Conservation (phyloP, 306 rosid species). For the Clitoria ternatea region DNA sequence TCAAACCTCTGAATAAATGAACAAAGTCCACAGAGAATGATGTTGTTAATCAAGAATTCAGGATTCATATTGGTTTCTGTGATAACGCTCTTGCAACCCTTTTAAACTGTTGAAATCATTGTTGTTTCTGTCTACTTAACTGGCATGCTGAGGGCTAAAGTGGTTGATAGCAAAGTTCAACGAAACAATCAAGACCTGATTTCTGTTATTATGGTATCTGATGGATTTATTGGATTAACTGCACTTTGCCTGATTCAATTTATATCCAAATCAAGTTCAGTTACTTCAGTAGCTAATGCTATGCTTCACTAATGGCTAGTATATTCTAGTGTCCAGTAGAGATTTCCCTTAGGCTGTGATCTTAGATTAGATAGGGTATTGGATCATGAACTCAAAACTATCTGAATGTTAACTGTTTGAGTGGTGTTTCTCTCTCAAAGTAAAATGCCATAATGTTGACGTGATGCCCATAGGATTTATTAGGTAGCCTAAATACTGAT, state of each 20-base stretch:
- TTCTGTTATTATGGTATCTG: not conserved
- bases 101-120: not conserved
- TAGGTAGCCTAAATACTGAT: not conserved
- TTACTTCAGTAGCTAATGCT: not conserved
- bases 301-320: not conserved
- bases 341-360: not conserved
- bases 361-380: not conserved
- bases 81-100: not conserved
- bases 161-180: not conserved
- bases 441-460: constrained; percentile 6
- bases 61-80: not conserved
- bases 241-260: not conserved
- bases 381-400: not conserved
- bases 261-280: not conserved
- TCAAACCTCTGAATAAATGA: not conserved
- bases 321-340: not conserved
- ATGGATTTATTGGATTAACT: not conserved
- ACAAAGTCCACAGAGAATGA: not conserved
- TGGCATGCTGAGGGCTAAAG: not conserved
- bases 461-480: not conserved
- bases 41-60: not conserved
- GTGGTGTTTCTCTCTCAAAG: not conserved
- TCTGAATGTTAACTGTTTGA: not conserved
- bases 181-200: not conserved
- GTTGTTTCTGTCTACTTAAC: constrained; percentile 2